Percentiles rank a stretch among this genome's conserved stretches.
Conservation (phyloP, 2,329 filamentous ascomycete species). For the Ophiostoma piceae region DNA sequence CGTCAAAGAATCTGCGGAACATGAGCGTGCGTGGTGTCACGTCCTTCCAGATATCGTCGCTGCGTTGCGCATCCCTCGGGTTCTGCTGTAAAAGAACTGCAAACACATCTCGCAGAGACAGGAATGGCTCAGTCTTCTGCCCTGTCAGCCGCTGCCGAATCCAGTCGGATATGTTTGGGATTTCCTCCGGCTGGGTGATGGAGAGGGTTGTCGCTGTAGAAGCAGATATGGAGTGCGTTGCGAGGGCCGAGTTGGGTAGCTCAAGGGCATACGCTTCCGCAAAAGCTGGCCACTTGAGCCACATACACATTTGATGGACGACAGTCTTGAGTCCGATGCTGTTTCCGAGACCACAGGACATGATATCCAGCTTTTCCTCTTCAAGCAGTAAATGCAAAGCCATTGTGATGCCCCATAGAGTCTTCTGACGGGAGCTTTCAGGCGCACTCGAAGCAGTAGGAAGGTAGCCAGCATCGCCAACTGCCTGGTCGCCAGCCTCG, state of each 20-base stretch:
- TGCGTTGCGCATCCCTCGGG: constrained; percentile 35
- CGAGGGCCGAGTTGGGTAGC: constrained; percentile 40
- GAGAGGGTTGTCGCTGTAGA: constrained; percentile 1
- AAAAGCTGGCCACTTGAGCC: constrained; percentile 66
- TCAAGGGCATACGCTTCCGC: constrained; percentile 47
- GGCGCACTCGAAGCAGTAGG: constrained; percentile 54
- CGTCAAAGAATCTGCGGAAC: constrained; percentile 61
- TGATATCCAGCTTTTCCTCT: constrained; percentile 75
- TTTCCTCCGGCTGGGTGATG: constrained; percentile 33
- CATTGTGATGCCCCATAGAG: constrained; percentile 63
- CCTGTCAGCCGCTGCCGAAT: constrained; percentile 45
- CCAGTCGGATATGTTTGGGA: constrained; percentile 47
- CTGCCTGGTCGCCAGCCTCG: constrained; percentile 49
- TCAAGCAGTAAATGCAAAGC: constrained; percentile 82
- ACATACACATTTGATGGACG: constrained; percentile 72
- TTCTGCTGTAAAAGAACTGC: constrained; percentile 37
- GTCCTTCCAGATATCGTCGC: constrained; percentile 40
- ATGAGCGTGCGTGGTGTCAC: constrained; percentile 64
- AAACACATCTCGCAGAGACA: constrained; percentile 44
- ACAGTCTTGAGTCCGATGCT: constrained; percentile 60
- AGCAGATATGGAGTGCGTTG: constrained; percentile 34
- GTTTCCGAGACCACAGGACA: constrained; percentile 39
- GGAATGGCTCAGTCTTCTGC: constrained; percentile 36
- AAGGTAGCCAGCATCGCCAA: constrained; percentile 55
- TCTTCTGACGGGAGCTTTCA: constrained; percentile 53